Evolutionary conservation across 140 eudicot species (phyloP).

Genomic region (Bidens hawaiensis): DNA sequence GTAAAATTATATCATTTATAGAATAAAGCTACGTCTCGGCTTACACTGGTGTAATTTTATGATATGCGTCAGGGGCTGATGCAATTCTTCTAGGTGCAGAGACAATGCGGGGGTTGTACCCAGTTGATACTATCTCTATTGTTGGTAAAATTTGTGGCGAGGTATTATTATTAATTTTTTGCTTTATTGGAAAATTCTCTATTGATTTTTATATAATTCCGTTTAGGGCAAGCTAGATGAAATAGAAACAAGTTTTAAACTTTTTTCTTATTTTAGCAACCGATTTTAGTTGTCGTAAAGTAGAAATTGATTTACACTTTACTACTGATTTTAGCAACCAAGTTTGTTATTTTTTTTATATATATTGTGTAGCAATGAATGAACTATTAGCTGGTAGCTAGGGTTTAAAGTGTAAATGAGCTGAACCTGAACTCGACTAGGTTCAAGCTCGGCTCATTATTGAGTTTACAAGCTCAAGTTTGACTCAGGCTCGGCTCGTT

Average conservation of each 20-base stretch:
- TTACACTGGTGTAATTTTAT: constrained; percentile 1
- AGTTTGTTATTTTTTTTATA: too few species aligned
- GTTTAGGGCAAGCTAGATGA: neutral
- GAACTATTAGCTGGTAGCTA: too few species aligned
- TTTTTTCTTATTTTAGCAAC: neutral
- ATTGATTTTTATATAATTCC: neutral
- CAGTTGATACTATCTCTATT: constrained; percentile 62
- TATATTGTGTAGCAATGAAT: too few species aligned
- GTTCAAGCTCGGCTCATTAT: too few species aligned
- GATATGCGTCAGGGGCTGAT: constrained; percentile 49
- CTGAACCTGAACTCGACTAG: too few species aligned
- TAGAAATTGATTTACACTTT: too few species aligned
- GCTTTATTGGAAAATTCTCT: neutral
- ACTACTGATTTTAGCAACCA: too few species aligned
- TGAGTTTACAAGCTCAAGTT: neutral
- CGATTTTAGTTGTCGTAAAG: neutral
- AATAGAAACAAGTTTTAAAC: neutral
- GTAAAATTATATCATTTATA: neutral
- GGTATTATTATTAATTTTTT: constrained; percentile 42
- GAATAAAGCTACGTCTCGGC: neutral
- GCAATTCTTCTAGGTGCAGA: constrained; percentile 86
- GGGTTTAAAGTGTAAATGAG: too few species aligned
- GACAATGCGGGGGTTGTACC: constrained; percentile 71
- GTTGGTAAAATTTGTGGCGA: constrained; percentile 82
- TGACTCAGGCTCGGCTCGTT: neutral